These are phyloP conservation scores for Ganoderma sp. DNA, from an alignment of 1,284 basidiomycete genomes.

Conservation along the genomic window DNA sequence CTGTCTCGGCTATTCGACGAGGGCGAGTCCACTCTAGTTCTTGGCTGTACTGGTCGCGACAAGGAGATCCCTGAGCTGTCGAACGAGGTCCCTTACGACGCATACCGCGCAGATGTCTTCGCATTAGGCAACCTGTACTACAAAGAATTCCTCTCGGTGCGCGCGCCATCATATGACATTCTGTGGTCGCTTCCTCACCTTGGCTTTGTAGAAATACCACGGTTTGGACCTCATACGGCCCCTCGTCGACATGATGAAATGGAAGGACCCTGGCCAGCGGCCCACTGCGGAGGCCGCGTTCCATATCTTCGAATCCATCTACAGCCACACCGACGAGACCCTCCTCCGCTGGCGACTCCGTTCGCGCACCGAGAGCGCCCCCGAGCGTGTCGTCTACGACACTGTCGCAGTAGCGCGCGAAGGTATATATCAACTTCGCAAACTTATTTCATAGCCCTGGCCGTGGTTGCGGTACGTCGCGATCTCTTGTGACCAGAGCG, in stretches of 20 bases:
- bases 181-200: constrained; percentile 8
- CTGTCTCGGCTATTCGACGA: constrained; percentile 28
- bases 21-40: constrained; percentile 17
- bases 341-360: background rate
- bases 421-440: background rate
- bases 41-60: constrained; percentile 33
- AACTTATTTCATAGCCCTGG: background rate
- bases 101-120: constrained; percentile 41
- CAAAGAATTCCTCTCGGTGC: constrained; percentile 21
- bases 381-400: background rate
- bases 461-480: background rate
- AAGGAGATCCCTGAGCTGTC: constrained; percentile 40
- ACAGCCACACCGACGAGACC: background rate
- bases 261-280: constrained; percentile 6
- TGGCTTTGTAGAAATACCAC: constrained; percentile 19
- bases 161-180: too few relatives aligned
- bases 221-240: constrained; percentile 17
- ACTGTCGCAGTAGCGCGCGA: background rate
- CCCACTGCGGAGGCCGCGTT: constrained; percentile 9
- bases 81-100: constrained; percentile 35
- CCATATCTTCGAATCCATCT: background rate
- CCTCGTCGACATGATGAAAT: constrained; percentile 22
- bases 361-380: background rate
- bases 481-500: background rate
- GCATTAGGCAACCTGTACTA: constrained; percentile 33